phyloP scores from a whole-genome alignment of 2,329 filamentous ascomycete genomes.

The Verticillium tricorpus region DNA sequence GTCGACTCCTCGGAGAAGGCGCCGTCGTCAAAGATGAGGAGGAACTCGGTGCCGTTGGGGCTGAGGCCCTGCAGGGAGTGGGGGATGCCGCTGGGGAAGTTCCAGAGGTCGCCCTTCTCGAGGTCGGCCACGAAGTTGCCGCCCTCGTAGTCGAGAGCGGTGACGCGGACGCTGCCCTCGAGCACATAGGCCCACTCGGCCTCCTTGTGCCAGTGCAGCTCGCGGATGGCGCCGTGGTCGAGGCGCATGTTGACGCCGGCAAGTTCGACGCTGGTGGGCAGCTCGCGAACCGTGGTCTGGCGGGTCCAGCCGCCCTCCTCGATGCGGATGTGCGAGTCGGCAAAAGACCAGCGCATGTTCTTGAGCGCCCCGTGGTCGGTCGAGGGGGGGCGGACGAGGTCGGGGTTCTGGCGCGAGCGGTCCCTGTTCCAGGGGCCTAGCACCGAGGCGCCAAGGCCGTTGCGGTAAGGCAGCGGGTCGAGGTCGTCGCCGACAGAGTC shows the following conservation, averaged over 20 bases:
- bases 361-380: constrained; percentile 67
- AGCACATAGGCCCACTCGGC: constrained; percentile 76
- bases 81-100: constrained; percentile 72
- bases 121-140: constrained; percentile 75
- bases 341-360: constrained; percentile 71
- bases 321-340: constrained; percentile 59
- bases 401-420: constrained; percentile 65
- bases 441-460: constrained; percentile 60
- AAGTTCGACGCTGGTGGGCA: constrained; percentile 63
- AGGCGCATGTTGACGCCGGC: constrained; percentile 77
- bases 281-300: constrained; percentile 64
- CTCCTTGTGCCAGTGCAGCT: constrained; percentile 78
- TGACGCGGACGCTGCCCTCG: constrained; percentile 65
- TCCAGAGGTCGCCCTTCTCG: constrained; percentile 74
- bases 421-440: constrained; percentile 66
- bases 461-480: constrained; percentile 62
- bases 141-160: constrained; percentile 69
- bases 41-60: constrained; percentile 23
- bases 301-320: constrained; percentile 74
- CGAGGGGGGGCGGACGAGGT: constrained; percentile 66
- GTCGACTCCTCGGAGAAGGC: constrained; percentile 59
- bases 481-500: constrained; percentile 56
- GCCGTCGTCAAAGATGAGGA: constrained; percentile 44
- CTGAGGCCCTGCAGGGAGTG: constrained; percentile 57
- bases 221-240: constrained; percentile 66